Evolutionary conservation across 2,329 filamentous ascomycete genomes (phyloP).

Genomic region (Fusarium euwallaceae): DNA sequence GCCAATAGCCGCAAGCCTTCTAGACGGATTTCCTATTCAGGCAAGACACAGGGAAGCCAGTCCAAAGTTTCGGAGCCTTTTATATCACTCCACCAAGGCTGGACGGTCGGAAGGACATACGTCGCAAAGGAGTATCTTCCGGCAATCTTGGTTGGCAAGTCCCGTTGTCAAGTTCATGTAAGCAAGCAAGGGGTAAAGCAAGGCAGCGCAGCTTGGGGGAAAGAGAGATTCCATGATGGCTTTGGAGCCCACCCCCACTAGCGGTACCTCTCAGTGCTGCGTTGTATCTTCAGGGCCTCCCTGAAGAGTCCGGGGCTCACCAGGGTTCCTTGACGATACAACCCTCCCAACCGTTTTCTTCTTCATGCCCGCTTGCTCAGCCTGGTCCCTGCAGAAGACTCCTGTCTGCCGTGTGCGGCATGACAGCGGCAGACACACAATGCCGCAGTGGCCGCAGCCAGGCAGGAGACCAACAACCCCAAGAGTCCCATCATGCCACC

Average conservation of each 20-base stretch:
- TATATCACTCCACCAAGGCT: conserved; percentile 31
- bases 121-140: conserved; percentile 12
- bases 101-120: conserved; percentile 22
- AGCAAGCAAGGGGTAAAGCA: conserved; percentile 4
- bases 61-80: conserved; percentile 4
- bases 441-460: conserved; percentile 22
- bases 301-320: not conserved
- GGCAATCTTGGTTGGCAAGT: conserved; percentile 4
- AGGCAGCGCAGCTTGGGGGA: not conserved
- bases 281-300: conserved; percentile 1
- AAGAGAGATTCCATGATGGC: not conserved
- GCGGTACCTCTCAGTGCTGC: not conserved
- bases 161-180: not conserved
- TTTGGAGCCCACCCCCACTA: not conserved
- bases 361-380: not conserved
- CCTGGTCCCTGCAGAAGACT: not conserved
- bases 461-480: conserved; percentile 17
- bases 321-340: conserved; percentile 4
- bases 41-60: conserved; percentile 16
- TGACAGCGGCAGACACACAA: conserved; percentile 5
- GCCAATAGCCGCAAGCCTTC: conserved; percentile 36
- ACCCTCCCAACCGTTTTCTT: not conserved
- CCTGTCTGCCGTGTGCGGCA: conserved; percentile 6
- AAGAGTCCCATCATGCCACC: conserved; percentile 19
- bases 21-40: conserved; percentile 47